Evolutionary conservation across 805 yeast genomes (phyloP).

Genomic region (Dipodascopsis uninucleata): DNA sequence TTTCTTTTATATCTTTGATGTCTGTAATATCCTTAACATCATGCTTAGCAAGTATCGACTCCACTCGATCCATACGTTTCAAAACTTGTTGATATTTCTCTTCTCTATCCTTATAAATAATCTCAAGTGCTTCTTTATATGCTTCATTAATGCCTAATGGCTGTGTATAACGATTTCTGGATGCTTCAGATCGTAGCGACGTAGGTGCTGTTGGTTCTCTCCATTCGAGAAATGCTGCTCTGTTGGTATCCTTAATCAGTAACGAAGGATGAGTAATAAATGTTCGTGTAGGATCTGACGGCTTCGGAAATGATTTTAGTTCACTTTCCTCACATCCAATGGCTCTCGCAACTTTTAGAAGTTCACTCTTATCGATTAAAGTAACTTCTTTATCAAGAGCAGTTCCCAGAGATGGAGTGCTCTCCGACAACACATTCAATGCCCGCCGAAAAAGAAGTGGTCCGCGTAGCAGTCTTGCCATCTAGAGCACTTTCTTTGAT

Average conservation of each 20-base stretch:
- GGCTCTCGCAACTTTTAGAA: slow-evolving; percentile 12
- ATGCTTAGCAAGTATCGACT: slow-evolving; percentile 6
- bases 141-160: slow-evolving; percentile 64
- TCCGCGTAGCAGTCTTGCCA: no score
- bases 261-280: slow-evolving; percentile 14
- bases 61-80: slow-evolving; percentile 6
- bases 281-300: slow-evolving; percentile 1
- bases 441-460: slow-evolving; percentile 1
- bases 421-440: slow-evolving; percentile 3
- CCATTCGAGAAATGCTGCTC: slow-evolving; percentile 20
- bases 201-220: slow-evolving; percentile 7
- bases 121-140: slow-evolving; percentile 58
- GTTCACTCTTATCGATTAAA: no score
- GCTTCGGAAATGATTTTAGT: slow-evolving; percentile 13
- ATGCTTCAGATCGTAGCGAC: slow-evolving; percentile 9
- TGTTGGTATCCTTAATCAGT: slow-evolving; percentile 12
- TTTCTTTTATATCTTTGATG: slow-evolving; percentile 5
- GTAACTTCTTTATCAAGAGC: no score
- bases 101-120: slow-evolving; percentile 42
- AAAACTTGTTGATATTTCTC: slow-evolving; percentile 15
- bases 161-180: slow-evolving; percentile 47
- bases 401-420: not conserved
- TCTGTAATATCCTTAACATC: slow-evolving; percentile 3
- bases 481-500: no score
- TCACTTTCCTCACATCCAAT: slow-evolving; percentile 22